Percentiles rank a stretch among this genome's conserved stretches.
phyloP scores from a whole-genome alignment of 2,329 filamentous ascomycete genomes.

The Trichocomaceae sp. region DNA sequence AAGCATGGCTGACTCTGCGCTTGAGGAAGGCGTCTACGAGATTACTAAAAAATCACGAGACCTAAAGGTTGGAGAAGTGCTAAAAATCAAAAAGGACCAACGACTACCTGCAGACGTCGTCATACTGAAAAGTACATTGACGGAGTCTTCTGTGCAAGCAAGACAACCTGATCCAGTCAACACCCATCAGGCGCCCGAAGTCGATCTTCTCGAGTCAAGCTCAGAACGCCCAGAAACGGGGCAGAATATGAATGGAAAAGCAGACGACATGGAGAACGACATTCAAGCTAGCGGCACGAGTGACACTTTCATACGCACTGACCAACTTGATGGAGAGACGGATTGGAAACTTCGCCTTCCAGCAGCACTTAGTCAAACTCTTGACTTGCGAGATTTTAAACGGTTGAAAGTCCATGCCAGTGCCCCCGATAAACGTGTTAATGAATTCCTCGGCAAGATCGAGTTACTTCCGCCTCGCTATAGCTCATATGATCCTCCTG shows the following conservation, averaged over 20 bases:
- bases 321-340: conserved; percentile 95
- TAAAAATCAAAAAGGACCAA: conserved; percentile 87
- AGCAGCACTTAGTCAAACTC: conserved; percentile 74
- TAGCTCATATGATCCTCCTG: conserved; percentile 40
- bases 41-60: conserved; percentile 76
- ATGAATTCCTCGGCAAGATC: conserved; percentile 87
- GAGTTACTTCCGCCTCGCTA: conserved; percentile 58
- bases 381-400: conserved; percentile 64
- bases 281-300: conserved; percentile 45
- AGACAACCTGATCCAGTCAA: conserved; percentile 17
- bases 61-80: conserved; percentile 88
- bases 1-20: not conserved
- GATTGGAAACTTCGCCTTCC: conserved; percentile 96
- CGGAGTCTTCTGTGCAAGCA: conserved; percentile 40
- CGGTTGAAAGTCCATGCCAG: conserved; percentile 67
- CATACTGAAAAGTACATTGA: conserved; percentile 72
- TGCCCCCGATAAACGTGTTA: conserved; percentile 87
- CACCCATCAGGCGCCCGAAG: conserved; percentile 18
- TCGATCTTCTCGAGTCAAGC: conserved; percentile 22
- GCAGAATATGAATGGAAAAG: conserved; percentile 11
- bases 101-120: conserved; percentile 91
- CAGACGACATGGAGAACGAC: conserved; percentile 18
- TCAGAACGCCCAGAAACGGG: conserved; percentile 18
- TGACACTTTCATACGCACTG: conserved; percentile 94
- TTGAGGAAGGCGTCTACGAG: conserved; percentile 50